A percentile compares a stretch with the other conserved stretches of the same genome.
These are phyloP conservation scores for Cudoniella acicularis DNA, from an alignment of 495 filamentous ascomycete genomes.

Conservation along the genomic window DNA sequence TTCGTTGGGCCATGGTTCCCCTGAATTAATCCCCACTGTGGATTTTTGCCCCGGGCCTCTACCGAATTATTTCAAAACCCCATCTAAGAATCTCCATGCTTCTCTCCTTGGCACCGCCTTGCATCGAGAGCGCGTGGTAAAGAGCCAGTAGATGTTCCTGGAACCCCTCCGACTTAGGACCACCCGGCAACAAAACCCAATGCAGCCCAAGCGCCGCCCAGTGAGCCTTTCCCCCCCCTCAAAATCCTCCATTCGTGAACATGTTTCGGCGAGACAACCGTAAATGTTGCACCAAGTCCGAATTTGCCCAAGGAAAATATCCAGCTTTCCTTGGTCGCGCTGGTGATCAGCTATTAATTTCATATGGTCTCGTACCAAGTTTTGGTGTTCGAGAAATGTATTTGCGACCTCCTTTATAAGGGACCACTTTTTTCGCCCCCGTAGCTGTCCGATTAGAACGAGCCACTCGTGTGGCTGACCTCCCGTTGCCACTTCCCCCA, in stretches of 20 bases:
- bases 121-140: too few species aligned
- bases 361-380: background rate
- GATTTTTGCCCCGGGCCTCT: too few species aligned
- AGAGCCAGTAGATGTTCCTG: too few species aligned
- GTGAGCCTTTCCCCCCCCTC: background rate
- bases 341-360: background rate
- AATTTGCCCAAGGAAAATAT: background rate
- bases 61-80: too few species aligned
- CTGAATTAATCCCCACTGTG: too few species aligned
- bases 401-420: background rate
- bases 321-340: background rate
- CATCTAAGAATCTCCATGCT: too few species aligned
- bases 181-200: too few species aligned
- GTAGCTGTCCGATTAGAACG: background rate
- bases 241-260: background rate
- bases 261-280: background rate
- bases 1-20: too few species aligned
- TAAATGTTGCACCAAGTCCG: background rate
- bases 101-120: too few species aligned
- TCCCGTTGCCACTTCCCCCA: background rate
- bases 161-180: too few species aligned
- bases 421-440: background rate
- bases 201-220: background rate
- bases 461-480: background rate
- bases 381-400: background rate